Conservation (phyloP, 768 basidiomycete genomes). For the Porphyrellus cyaneotinctus region DNA sequence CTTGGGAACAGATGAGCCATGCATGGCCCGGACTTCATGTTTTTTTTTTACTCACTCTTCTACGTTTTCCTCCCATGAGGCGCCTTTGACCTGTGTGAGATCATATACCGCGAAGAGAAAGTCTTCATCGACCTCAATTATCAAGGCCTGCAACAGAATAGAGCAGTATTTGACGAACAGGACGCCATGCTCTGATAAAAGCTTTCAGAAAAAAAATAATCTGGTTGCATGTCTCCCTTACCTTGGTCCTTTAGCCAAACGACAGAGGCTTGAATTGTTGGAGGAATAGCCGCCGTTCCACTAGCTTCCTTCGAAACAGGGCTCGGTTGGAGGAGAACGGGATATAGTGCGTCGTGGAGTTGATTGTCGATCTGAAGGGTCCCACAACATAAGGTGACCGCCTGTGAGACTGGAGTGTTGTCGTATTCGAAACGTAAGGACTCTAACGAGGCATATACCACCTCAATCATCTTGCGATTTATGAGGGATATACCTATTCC, state of each 20-base stretch:
- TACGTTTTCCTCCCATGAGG: constrained; percentile 76
- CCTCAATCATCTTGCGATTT: constrained; percentile 83
- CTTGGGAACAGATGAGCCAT: constrained; percentile 36
- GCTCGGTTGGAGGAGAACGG: constrained; percentile 92
- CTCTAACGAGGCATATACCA: constrained; percentile 81
- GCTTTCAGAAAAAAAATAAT: not conserved
- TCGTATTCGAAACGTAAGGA: constrained; percentile 81
- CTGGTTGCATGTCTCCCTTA: constrained; percentile 25
- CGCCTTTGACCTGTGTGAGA: constrained; percentile 86
- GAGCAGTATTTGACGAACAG: constrained; percentile 98
- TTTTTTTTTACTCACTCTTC: constrained; percentile 56
- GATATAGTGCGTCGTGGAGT: constrained; percentile 91
- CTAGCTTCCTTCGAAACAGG: constrained; percentile 74
- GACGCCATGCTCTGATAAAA: constrained; percentile 85
- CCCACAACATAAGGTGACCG: constrained; percentile 77
- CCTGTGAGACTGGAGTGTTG: constrained; percentile 73
- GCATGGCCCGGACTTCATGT: not conserved
- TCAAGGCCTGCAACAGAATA: constrained; percentile 87
- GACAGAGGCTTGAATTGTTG: constrained; percentile 84
- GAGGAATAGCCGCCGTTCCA: constrained; percentile 69
- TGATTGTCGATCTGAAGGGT: constrained; percentile 95
- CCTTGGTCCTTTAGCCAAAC: constrained; percentile 93
- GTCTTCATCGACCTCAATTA: constrained; percentile 96
- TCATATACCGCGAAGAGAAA: constrained; percentile 90
- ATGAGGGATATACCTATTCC: constrained; percentile 92